A percentile compares a stretch with the other conserved stretches of the same genome.
phyloP scores from a whole-genome alignment of 768 basidiomycete genomes.

The Calocybe cyanea region DNA sequence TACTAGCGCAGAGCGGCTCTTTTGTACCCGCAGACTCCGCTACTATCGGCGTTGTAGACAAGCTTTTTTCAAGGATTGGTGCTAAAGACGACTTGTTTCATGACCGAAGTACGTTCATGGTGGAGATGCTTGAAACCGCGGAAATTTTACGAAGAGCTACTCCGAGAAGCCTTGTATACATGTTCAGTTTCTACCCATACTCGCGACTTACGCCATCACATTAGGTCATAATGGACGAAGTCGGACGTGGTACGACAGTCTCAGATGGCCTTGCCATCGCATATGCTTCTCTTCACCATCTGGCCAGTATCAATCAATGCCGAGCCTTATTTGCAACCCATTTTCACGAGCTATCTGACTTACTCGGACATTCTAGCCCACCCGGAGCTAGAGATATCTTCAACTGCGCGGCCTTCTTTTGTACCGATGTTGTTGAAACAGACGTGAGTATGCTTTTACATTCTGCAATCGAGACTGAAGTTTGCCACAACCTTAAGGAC shows the following conservation, averaged over 20 bases:
- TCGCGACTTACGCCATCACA: constrained; percentile 1
- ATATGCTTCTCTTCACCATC: constrained; percentile 84
- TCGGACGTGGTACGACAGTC: constrained; percentile 93
- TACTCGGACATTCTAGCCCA: constrained; percentile 62
- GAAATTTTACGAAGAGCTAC: constrained; percentile 88
- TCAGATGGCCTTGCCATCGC: constrained; percentile 92
- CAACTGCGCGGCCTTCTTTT: constrained; percentile 90
- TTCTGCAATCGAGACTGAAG: neutral
- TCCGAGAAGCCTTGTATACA: constrained; percentile 68
- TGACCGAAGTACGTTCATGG: constrained; percentile 96
- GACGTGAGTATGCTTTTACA: constrained; percentile 43
- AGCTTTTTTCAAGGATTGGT: constrained; percentile 89
- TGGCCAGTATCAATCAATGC: constrained; percentile 66
- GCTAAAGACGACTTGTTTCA: constrained; percentile 94
- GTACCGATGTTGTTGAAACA: constrained; percentile 80
- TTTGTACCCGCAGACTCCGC: constrained; percentile 90
- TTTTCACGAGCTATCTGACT: constrained; percentile 88
- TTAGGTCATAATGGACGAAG: constrained; percentile 99
- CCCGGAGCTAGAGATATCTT: constrained; percentile 51
- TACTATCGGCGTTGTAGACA: constrained; percentile 81
- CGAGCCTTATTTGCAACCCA: constrained; percentile 97
- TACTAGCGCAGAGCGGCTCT: constrained; percentile 89
- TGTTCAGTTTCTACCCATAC: neutral
- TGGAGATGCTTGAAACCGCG: constrained; percentile 95
- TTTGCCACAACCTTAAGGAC: constrained; percentile 40